These are phyloP conservation scores for Cetradonia linearis DNA, from an alignment of 495 filamentous ascomycete genomes.

Conservation along the genomic window DNA sequence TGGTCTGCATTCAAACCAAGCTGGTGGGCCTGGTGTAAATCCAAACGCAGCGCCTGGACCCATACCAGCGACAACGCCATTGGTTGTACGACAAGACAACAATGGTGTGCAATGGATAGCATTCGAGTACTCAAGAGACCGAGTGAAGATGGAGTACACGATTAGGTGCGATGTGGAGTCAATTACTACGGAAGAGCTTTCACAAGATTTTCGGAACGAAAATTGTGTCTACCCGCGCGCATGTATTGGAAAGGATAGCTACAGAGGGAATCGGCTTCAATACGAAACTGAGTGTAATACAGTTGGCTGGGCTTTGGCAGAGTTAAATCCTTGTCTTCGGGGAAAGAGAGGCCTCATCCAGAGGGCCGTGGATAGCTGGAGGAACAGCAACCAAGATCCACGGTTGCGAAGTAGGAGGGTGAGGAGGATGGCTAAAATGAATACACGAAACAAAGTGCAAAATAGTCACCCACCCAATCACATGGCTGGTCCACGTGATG, in stretches of 20 bases:
- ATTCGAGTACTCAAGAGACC: constrained; percentile 94
- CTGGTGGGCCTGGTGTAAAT: constrained; percentile 49
- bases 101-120: constrained; percentile 99
- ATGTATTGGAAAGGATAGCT: constrained; percentile 90
- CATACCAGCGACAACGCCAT: constrained; percentile 93
- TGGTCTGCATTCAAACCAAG: constrained; percentile 36
- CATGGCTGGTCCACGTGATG: constrained; percentile 47
- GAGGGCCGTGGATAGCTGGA: constrained; percentile 94
- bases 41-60: constrained; percentile 92
- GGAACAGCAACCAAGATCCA: constrained; percentile 96
- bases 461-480: constrained; percentile 36
- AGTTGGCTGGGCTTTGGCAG: constrained; percentile 91
- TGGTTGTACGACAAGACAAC: constrained; percentile 89
- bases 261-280: constrained; percentile 83
- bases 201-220: constrained; percentile 84
- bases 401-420: constrained; percentile 83
- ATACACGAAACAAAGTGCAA: constrained; percentile 60
- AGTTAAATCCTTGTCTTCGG: constrained; percentile 79
- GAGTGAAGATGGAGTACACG: constrained; percentile 99
- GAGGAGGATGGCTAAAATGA: constrained; percentile 89
- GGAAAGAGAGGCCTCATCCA: constrained; percentile 95
- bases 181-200: constrained; percentile 77
- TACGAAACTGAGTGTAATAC: constrained; percentile 99
- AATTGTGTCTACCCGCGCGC: constrained; percentile 97
- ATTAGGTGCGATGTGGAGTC: constrained; percentile 98